A percentile compares a stretch with the other conserved stretches of the same genome.
phyloP scores from a whole-genome alignment of 306 rosid genomes.

The Cajanus cajan region DNA sequence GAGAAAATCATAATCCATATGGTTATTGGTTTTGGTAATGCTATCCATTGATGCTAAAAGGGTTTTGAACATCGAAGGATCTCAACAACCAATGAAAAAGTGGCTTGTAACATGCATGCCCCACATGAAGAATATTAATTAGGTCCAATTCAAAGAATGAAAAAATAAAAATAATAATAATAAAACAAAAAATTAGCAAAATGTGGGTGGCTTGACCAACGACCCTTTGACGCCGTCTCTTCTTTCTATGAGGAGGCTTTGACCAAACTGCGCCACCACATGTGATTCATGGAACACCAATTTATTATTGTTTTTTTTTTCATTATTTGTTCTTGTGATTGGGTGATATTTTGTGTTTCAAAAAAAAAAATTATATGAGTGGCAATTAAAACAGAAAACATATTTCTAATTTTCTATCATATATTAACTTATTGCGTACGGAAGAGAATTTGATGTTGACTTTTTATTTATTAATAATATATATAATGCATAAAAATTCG shows the following conservation, averaged over 20 bases:
- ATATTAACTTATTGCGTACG: neutral
- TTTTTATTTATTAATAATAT: neutral
- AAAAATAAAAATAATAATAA: neutral
- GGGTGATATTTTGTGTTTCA: neutral
- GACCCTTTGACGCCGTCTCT: constrained; percentile 33
- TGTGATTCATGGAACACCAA: neutral
- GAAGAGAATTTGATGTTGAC: neutral
- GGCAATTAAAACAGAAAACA: neutral
- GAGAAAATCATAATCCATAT: neutral
- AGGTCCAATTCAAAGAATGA: neutral
- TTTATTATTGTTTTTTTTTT: too few relatives aligned
- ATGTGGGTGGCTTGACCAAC: constrained; percentile 33
- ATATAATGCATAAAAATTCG: too few relatives aligned
- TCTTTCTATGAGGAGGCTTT: constrained; percentile 23
- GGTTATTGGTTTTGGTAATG: neutral
- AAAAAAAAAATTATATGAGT: neutral
- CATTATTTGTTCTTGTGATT: neutral
- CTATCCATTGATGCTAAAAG: too few relatives aligned
- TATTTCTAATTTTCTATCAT: neutral
- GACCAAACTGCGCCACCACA: neutral
- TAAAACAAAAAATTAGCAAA: neutral
- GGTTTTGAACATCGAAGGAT: constrained; percentile 4
- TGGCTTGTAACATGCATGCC: neutral
- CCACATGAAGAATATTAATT: neutral
- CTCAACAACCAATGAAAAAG: neutral